phyloP scores from a whole-genome alignment of 1,284 basidiomycete species.

The Bondarzewia mesenterica region DNA sequence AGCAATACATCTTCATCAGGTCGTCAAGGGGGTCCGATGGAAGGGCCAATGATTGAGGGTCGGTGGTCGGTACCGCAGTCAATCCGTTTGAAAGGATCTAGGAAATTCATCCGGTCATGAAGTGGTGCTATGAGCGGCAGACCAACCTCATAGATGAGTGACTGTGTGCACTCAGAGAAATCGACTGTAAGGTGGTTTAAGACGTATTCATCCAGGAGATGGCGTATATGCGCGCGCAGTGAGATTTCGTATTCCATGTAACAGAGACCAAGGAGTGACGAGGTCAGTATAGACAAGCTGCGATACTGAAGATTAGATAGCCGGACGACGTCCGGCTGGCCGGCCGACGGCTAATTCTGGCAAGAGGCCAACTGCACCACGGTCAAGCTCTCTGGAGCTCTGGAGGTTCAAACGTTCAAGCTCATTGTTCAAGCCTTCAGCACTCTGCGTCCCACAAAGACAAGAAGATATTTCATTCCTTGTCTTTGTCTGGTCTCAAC shows the following conservation, averaged over 20 bases:
- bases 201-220: conserved; percentile 11
- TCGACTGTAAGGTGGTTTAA: conserved; percentile 8
- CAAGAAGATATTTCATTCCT: not conserved
- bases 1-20: conserved; percentile 2
- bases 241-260: not conserved
- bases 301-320: not conserved
- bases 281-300: not conserved
- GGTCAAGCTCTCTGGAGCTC: not conserved
- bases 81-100: not conserved
- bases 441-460: too few species aligned
- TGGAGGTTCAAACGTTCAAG: too few species aligned
- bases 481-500: too few species aligned
- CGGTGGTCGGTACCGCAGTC: conserved; percentile 3
- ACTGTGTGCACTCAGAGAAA: conserved; percentile 8
- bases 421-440: not conserved
- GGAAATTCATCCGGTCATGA: not conserved
- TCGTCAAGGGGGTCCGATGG: conserved; percentile 11
- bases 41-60: conserved; percentile 7
- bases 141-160: conserved; percentile 10
- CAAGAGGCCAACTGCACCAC: not conserved
- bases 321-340: too few species aligned
- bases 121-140: not conserved
- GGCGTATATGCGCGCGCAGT: conserved; percentile 8
- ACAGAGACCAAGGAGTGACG: too few species aligned
- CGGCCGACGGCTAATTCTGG: not conserved